Evolutionary conservation across 768 basidiomycete species (phyloP).

Genomic region (Tubosaeta sp.): DNA sequence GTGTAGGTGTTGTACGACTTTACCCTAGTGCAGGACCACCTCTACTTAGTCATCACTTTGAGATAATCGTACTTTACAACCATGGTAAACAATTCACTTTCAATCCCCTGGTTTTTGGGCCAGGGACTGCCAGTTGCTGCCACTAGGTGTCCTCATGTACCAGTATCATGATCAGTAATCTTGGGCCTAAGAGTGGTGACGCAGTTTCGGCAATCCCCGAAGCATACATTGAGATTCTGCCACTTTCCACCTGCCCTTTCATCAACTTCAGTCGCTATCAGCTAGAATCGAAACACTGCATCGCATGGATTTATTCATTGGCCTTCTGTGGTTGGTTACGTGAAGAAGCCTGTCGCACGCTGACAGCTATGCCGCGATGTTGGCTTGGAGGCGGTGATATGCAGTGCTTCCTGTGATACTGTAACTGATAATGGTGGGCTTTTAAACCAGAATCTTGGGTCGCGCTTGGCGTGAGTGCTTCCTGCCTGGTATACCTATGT

Average conservation of each 20-base stretch:
- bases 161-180: no score
- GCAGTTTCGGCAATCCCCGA: background rate
- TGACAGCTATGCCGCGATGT: conserved; percentile 2
- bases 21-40: background rate
- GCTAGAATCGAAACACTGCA: background rate
- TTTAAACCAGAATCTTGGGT: background rate
- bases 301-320: background rate
- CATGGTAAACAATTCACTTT: background rate
- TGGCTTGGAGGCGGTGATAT: conserved; percentile 7
- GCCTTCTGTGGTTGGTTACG: background rate
- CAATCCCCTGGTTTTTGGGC: background rate
- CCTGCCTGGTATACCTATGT: background rate
- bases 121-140: background rate
- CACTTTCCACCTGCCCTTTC: background rate
- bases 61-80: background rate
- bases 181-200: background rate
- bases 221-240: background rate
- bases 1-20: background rate
- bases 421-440: background rate
- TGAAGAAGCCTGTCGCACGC: background rate
- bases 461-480: background rate
- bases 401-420: conserved; percentile 17
- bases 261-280: no score
- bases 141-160: background rate
- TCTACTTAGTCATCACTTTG: background rate